Conservation (phyloP, 805 yeast genomes). For the Starmerella apis region DNA sequence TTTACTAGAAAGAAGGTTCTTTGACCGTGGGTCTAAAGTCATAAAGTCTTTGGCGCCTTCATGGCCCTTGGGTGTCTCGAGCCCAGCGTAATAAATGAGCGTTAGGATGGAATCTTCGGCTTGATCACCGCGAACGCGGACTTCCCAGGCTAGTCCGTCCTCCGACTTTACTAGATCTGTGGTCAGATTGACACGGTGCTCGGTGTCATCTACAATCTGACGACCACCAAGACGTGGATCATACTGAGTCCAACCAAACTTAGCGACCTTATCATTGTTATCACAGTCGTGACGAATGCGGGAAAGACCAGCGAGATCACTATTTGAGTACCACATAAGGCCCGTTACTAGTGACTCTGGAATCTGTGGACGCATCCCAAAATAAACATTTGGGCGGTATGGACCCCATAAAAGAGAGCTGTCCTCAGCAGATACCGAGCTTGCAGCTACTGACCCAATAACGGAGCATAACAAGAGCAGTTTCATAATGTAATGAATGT, state of each 20-base stretch:
- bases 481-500: background rate
- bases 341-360: conserved; percentile 72
- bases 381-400: conserved; percentile 72
- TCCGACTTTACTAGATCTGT: conserved; percentile 70
- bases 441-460: background rate
- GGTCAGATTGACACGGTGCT: conserved; percentile 49
- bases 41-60: conserved; percentile 26
- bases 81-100: conserved; percentile 65
- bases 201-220: conserved; percentile 60
- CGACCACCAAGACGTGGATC: conserved; percentile 84
- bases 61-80: conserved; percentile 44
- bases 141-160: conserved; percentile 67
- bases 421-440: conserved; percentile 19
- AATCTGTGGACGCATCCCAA: conserved; percentile 74
- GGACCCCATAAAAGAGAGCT: conserved; percentile 81
- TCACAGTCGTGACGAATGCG: conserved; percentile 65
- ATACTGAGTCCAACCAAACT: conserved; percentile 76
- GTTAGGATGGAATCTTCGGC: conserved; percentile 40
- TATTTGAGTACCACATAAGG: conserved; percentile 75
- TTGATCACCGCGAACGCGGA: conserved; percentile 58
- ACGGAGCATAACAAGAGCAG: background rate
- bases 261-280: conserved; percentile 55
- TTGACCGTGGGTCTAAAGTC: conserved; percentile 25
- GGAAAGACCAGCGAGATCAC: conserved; percentile 43
- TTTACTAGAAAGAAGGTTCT: conserved; percentile 9